phyloP scores from a whole-genome alignment of 2,329 filamentous ascomycete genomes.

The Botryosphaeria dothidea region DNA sequence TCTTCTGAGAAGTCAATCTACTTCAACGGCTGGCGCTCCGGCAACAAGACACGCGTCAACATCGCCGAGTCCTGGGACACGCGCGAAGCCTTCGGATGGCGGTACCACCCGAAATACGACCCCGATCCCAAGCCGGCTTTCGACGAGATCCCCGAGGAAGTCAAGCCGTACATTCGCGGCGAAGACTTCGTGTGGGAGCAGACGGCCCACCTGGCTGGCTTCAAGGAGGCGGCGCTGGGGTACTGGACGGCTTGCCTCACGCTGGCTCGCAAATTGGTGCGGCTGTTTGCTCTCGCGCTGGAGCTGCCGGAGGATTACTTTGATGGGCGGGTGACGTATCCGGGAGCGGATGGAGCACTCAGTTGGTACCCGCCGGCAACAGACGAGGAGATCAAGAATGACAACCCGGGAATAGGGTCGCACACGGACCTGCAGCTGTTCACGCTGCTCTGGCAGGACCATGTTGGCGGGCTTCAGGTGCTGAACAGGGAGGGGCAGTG shows the following conservation, averaged over 20 bases:
- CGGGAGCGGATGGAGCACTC: slow-evolving; percentile 37
- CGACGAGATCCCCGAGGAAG: neutral
- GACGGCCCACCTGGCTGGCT: neutral
- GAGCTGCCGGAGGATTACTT: slow-evolving; percentile 44
- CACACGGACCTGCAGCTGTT: slow-evolving; percentile 53
- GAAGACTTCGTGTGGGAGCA: slow-evolving; percentile 2
- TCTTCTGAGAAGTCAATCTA: neutral
- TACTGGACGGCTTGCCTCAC: neutral
- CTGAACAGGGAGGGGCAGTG: neutral
- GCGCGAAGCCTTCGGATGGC: slow-evolving; percentile 4
- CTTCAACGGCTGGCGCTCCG: neutral
- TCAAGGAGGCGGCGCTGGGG: neutral
- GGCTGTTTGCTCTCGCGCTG: slow-evolving; percentile 43
- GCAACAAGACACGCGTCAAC: neutral
- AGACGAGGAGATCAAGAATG: neutral
- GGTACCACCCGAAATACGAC: neutral
- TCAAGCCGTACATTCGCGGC: neutral
- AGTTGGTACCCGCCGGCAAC: slow-evolving; percentile 45
- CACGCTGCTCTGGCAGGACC: slow-evolving; percentile 53
- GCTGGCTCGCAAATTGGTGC: neutral
- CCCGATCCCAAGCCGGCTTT: neutral
- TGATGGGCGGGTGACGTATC: slow-evolving; percentile 36
- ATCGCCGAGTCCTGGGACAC: neutral
- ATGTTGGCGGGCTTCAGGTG: neutral
- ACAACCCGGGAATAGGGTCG: slow-evolving; percentile 45